A percentile compares a stretch with the other conserved stretches of the same genome.
Conservation (phyloP, 345 rosid genomes). For the Pistacia integerrima region DNA sequence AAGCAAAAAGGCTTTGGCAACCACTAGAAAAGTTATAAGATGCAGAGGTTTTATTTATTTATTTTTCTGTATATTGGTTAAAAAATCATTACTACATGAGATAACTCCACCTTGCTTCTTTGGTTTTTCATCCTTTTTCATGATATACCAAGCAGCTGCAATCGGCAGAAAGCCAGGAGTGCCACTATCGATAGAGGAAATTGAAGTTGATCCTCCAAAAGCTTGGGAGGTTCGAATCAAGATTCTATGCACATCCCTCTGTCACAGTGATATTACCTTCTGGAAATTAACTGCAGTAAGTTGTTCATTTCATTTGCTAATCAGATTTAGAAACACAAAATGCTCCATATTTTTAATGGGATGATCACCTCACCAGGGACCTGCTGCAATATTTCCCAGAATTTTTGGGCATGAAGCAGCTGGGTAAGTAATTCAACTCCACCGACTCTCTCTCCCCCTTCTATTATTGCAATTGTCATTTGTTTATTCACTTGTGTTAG, state of each 20-base stretch:
- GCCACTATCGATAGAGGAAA: slow-evolving; percentile 58
- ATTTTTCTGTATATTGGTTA: background rate
- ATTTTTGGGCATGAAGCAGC: slow-evolving; percentile 66
- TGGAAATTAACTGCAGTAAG: slow-evolving; percentile 53
- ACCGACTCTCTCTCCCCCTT: too few species aligned
- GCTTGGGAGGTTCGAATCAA: slow-evolving; percentile 70
- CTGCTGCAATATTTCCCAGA: slow-evolving; percentile 16
- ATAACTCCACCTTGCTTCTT: too few species aligned
- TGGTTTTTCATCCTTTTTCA: background rate
- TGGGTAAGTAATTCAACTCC: slow-evolving; percentile 54
- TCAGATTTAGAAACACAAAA: background rate
- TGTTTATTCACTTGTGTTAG: too few species aligned
- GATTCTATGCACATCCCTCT: slow-evolving; percentile 71
- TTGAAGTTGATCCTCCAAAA: slow-evolving; percentile 72
- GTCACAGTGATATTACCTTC: slow-evolving; percentile 57
- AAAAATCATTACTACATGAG: background rate
- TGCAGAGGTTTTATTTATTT: slow-evolving; percentile 47
- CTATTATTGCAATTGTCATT: too few species aligned
- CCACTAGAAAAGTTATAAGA: slow-evolving; percentile 46
- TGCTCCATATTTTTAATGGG: background rate
- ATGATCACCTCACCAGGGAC: slow-evolving; percentile 34
- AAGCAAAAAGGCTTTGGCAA: slow-evolving; percentile 7
- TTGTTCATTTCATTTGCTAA: background rate
- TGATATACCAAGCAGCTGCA: slow-evolving; percentile 46
- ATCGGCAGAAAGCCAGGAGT: slow-evolving; percentile 53